Evolutionary conservation across 2,329 filamentous ascomycete species (phyloP).

Genomic region (Xylariaceae sp.): DNA sequence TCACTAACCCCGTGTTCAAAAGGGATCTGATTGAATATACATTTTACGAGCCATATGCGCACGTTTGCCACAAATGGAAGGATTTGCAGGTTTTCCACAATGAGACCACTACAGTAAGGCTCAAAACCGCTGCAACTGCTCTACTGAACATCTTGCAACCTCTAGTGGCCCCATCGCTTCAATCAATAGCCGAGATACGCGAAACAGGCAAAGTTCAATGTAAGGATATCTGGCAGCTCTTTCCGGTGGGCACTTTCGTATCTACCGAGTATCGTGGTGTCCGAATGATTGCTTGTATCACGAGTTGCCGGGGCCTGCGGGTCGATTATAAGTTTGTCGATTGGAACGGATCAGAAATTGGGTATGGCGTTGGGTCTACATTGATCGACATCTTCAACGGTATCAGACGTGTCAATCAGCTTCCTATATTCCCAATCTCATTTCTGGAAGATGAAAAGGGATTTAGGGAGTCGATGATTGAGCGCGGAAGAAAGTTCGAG

Average conservation of each 20-base stretch:
- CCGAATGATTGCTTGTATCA: not conserved
- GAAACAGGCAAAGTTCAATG: constrained; percentile 31
- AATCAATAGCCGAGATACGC: constrained; percentile 23
- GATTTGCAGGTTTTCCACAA: constrained; percentile 17
- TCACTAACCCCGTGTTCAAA: no score
- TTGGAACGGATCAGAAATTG: constrained; percentile 34
- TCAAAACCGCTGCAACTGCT: constrained; percentile 14
- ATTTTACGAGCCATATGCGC: constrained; percentile 31
- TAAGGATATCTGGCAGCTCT: constrained; percentile 34
- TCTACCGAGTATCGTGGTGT: constrained; percentile 34
- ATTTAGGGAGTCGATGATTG: constrained; percentile 25
- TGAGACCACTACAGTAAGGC: not conserved
- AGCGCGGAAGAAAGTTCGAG: constrained; percentile 32
- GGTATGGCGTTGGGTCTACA: constrained; percentile 22
- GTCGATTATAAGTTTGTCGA: constrained; percentile 33
- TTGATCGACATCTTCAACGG: constrained; percentile 27
- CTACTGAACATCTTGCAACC: constrained; percentile 32
- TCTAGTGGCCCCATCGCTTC: constrained; percentile 26
- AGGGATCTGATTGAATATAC: constrained; percentile 32
- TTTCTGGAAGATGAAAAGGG: constrained; percentile 23
- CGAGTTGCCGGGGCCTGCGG: no score
- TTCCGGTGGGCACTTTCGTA: constrained; percentile 32
- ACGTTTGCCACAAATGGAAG: constrained; percentile 36
- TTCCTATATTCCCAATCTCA: constrained; percentile 31
- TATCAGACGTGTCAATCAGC: constrained; percentile 23